Evolutionary conservation across 352 stramenopile genomes (phyloP).

Genomic region (Thalassiosira ordinaria): DNA sequence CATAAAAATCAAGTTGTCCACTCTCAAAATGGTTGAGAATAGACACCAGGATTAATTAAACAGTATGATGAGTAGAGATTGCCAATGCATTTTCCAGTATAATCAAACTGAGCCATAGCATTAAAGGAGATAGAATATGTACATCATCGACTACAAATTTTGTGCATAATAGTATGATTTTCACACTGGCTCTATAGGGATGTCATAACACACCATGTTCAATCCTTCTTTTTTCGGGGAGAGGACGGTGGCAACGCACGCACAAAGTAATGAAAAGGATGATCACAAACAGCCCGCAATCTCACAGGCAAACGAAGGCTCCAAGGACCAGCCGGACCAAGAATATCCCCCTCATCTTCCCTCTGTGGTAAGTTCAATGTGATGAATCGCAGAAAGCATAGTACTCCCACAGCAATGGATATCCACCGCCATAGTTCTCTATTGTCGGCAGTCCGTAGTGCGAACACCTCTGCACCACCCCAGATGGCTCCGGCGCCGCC

Average conservation of each 20-base stretch:
- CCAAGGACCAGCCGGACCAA: slow-evolving; percentile 47
- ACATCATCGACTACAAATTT: too few species aligned
- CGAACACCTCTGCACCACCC: slow-evolving; percentile 38
- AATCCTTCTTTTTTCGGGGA: slow-evolving; percentile 22
- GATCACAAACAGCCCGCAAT: slow-evolving; percentile 42
- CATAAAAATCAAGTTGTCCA: too few species aligned
- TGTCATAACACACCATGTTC: too few species aligned
- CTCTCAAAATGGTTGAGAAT: too few species aligned
- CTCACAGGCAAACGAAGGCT: slow-evolving; percentile 32
- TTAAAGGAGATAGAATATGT: too few species aligned
- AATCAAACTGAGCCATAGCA: too few species aligned
- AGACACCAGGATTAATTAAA: too few species aligned
- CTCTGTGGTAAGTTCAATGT: slow-evolving; percentile 37
- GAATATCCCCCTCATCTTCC: slow-evolving; percentile 50
- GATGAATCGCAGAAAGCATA: slow-evolving; percentile 47
- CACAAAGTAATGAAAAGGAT: slow-evolving; percentile 61
- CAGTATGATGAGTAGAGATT: too few species aligned
- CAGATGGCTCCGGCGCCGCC: slow-evolving; percentile 50
- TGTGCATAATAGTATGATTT: too few species aligned
- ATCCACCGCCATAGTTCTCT: slow-evolving; percentile 47
- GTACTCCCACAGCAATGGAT: slow-evolving; percentile 27
- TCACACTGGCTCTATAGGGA: too few species aligned
- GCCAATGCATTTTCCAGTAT: too few species aligned
- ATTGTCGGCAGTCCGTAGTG: slow-evolving; percentile 35
- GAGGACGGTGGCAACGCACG: slow-evolving; percentile 27